Evolutionary conservation across 371 early-diverging fungal genomes (phyloP).

Genomic region (Mortierella sp.): DNA sequence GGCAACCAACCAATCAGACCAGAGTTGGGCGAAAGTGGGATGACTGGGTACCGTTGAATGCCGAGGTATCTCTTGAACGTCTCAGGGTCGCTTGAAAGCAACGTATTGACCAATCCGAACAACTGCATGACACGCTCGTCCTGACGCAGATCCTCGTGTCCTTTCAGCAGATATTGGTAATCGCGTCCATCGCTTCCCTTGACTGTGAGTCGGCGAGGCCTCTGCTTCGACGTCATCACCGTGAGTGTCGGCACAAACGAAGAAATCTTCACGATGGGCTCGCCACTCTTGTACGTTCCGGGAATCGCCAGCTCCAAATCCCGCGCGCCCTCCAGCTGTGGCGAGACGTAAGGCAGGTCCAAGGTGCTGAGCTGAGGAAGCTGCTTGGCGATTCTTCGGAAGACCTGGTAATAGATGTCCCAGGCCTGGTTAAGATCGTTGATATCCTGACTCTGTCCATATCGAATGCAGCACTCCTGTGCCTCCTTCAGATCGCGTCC

Average conservation of each 20-base stretch:
- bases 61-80: slow-evolving; percentile 94
- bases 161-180: slow-evolving; percentile 95
- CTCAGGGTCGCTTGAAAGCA: slow-evolving; percentile 90
- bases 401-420: slow-evolving; percentile 95
- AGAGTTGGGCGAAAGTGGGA: slow-evolving; percentile 97
- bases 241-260: slow-evolving; percentile 87
- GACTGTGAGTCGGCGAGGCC: slow-evolving; percentile 90
- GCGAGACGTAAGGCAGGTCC: slow-evolving; percentile 94
- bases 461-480: slow-evolving; percentile 90
- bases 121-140: slow-evolving; percentile 99
- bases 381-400: slow-evolving; percentile 87
- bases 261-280: slow-evolving; percentile 89
- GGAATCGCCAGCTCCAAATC: slow-evolving; percentile 95
- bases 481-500: slow-evolving; percentile 96
- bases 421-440: slow-evolving; percentile 95
- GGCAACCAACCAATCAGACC: slow-evolving; percentile 98
- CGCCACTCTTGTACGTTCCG: slow-evolving; percentile 93
- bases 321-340: slow-evolving; percentile 86
- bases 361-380: slow-evolving; percentile 88
- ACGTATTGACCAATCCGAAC: slow-evolving; percentile 96
- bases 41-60: slow-evolving; percentile 94
- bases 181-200: slow-evolving; percentile 92
- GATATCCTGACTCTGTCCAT: slow-evolving; percentile 79
- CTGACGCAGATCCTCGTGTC: slow-evolving; percentile 98
- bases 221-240: slow-evolving; percentile 95